Percentiles rank a stretch among this genome's conserved stretches.
Conservation (phyloP, 129 eudicot species). For the Lactuca sativa region DNA sequence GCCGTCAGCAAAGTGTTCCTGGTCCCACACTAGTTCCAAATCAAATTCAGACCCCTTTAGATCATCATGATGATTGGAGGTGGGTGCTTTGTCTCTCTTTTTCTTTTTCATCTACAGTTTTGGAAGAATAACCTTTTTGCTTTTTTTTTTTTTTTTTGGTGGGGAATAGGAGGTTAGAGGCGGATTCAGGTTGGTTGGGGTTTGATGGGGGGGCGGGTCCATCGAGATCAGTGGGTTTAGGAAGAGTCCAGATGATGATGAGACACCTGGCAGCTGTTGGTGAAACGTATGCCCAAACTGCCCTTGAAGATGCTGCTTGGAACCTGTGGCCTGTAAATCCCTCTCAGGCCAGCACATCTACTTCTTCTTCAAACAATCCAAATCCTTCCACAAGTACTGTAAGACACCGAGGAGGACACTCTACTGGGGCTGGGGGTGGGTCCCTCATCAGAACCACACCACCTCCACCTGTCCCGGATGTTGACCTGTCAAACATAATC, state of each 20-base stretch:
- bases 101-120: too few relatives aligned
- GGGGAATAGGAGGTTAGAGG: conserved; percentile 48
- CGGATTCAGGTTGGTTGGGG: conserved; percentile 76
- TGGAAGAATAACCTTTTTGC: too few relatives aligned
- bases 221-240: conserved; percentile 75
- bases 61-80: conserved; percentile 80
- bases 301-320: conserved; percentile 87
- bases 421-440: conserved; percentile 39
- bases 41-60: conserved; percentile 57
- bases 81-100: conserved; percentile 34
- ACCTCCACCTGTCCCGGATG: conserved; percentile 53
- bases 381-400: conserved; percentile 49
- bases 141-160: background rate
- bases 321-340: conserved; percentile 75
- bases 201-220: conserved; percentile 91
- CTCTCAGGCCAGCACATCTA: conserved; percentile 65
- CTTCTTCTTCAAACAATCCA: conserved; percentile 31
- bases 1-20: conserved; percentile 57
- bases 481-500: conserved; percentile 61
- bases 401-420: conserved; percentile 25
- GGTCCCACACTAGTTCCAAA: conserved; percentile 52
- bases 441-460: conserved; percentile 51
- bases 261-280: conserved; percentile 98
- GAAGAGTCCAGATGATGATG: conserved; percentile 95
- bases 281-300: conserved; percentile 87